Evolutionary conservation across 2,329 filamentous ascomycete genomes (phyloP), one percentile per base, ranked within the genome.

Genomic region (Aureobasidium mangrovei): DNA sequence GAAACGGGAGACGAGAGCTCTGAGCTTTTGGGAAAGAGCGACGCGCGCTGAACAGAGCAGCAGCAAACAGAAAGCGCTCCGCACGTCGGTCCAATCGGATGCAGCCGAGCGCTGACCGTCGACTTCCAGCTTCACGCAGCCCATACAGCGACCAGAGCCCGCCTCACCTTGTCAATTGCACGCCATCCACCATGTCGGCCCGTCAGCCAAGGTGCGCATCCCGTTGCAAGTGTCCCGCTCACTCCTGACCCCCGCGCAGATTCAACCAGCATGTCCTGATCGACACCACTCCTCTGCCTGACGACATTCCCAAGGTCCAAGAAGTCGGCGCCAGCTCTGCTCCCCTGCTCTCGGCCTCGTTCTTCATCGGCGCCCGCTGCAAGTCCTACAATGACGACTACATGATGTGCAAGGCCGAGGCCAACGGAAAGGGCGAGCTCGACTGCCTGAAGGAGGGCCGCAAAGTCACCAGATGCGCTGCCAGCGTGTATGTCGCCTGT

Each of bases 371-470:
- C 60, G 91, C 90, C 62, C 85, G 91, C 68, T 98, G 93, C 84
- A 86, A 82, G 70, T 78, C 87, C 56, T 98, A 91, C 80, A 97
- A 97, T 74, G 93, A 98, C 78, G 93, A 98, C 75, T 98, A 86
- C 76, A 98, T 98, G 91, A 88, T 95, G 77, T 98, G 93, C 86
- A 98, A 98, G 85, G 88, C 82, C 63, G 90, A 96, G 75, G 84
- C 89, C 65, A 85, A 88, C 59, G 93, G 93, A 65, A 83, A 82
- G 72, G 93, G 90, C 70, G 93, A 98, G 78, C 73, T 94, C 60
- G 88, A 95, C 63, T 98, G 93, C 75, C 76, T 98, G 80, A 91
- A 88, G 79, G 93, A 98, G 77, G 93, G 93, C 55, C 82, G 93
- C 71, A 88, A 93, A 73, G 93, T 98, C 59, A 98, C 93, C 64